Conservation (phyloP, 352 stramenopile species). For the Elongisporangium anandrum region DNA sequence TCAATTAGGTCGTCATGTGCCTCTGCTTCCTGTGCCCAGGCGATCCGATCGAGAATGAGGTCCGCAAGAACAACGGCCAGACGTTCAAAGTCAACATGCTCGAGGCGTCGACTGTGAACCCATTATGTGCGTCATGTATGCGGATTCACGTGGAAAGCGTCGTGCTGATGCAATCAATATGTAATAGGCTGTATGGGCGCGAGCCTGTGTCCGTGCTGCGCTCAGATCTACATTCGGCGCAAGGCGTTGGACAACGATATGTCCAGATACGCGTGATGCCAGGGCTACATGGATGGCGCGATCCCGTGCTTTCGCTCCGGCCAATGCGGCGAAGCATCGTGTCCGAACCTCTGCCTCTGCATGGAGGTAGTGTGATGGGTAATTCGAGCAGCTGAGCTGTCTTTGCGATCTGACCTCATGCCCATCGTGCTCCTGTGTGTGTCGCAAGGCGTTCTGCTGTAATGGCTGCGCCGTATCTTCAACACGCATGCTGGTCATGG, state of each 20-base stretch:
- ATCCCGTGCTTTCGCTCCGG: conserved; percentile 86
- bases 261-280: conserved; percentile 91
- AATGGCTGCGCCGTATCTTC: conserved; percentile 89
- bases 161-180: neutral
- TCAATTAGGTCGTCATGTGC: neutral
- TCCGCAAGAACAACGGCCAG: conserved; percentile 61
- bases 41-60: conserved; percentile 60
- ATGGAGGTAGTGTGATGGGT: conserved; percentile 52
- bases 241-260: conserved; percentile 91
- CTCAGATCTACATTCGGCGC: conserved; percentile 87
- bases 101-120: conserved; percentile 73
- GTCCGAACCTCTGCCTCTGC: conserved; percentile 89
- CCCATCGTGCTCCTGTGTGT: neutral
- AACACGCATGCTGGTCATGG: conserved; percentile 90
- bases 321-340: conserved; percentile 79
- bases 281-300: conserved; percentile 90
- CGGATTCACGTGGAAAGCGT: neutral
- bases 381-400: neutral
- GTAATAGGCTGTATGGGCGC: conserved; percentile 50
- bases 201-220: conserved; percentile 86
- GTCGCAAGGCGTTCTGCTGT: conserved; percentile 62
- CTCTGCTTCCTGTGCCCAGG: conserved; percentile 68
- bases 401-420: conserved; percentile 1
- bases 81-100: conserved; percentile 88
- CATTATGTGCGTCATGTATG: conserved; percentile 57